Evolutionary conservation across 768 basidiomycete genomes (phyloP), one percentile per base, ranked within the genome.

Genomic region (Cystoderma amianthinum): DNA sequence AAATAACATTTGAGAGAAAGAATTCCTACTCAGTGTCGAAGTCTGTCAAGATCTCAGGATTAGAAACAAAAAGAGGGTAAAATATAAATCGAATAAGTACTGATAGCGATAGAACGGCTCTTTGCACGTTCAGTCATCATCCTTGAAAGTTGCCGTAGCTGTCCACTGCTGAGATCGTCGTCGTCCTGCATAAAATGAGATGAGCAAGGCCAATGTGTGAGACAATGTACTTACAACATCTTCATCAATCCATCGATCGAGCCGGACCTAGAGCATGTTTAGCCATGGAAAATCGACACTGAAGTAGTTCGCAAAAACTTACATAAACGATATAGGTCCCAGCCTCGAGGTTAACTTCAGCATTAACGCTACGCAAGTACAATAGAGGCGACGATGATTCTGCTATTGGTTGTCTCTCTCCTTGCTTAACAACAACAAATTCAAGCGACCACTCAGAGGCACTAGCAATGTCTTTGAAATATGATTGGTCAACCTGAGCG

Each of bases 351-450:
- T 67, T 50, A 18, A 61, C 48, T 48, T 74, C 72, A 16, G 69
- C 24, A 38, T 70, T 69, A 9, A 68, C 62, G 45, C 68, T 69
- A 24, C 70, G 55, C 12, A 61, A 42, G 41, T 61, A 66, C 18
- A 65, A 60, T 24, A 64, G 56, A 5, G 65, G 54, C 7, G 63
- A 59, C 0, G 56, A 49, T 1, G 65, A 63, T 42, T 69, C 63
- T 0, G 64, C 65, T 11, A 67, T 45, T 1, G 64, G 53, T 20
- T 63, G 59, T 20, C 57, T 63, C 28, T 64, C 60, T 3, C 72
- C 74, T 46, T 68, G 62, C 45, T 71, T 74, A 52, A 71, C 71
- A 1, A 78, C 57, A 6, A 61, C 57, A 45, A 77, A 76, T 42
- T 78, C 74, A 43, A 77, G 59, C 7, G 60, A 64, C 73, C 72